Conservation (phyloP, 208 protist genomes). For the Balamuthia mandrillaris region DNA sequence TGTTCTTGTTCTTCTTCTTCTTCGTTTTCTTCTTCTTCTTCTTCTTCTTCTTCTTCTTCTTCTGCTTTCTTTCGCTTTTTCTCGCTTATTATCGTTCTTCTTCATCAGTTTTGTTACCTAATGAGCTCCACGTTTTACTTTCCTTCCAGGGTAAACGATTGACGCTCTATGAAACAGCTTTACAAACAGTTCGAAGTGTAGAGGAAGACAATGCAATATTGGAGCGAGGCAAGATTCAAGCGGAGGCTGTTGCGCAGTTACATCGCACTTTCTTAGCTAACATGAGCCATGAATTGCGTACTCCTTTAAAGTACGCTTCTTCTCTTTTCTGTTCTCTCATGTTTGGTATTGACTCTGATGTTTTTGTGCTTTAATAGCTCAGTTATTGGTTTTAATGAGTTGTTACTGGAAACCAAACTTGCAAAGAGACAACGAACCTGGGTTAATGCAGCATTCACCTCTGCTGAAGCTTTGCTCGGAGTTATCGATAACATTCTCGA, state of each 20-base stretch:
- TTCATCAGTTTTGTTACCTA: not conserved
- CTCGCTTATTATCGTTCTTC: not conserved
- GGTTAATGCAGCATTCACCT: not conserved
- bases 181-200: not conserved
- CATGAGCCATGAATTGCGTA: slow-evolving; percentile 22
- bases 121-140: not conserved
- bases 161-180: not conserved
- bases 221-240: not conserved
- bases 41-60: not conserved
- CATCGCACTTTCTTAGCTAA: not conserved
- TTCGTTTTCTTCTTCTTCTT: not conserved
- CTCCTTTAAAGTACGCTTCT: not conserved
- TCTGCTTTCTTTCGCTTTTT: not conserved
- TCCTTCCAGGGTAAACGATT: not conserved
- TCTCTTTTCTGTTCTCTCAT: no score
- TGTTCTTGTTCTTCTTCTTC: not conserved
- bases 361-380: not conserved
- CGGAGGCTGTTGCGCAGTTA: not conserved
- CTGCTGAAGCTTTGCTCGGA: not conserved
- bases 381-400: not conserved
- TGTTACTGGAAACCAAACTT: slow-evolving; percentile 5
- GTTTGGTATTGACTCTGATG: not conserved
- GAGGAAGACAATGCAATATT: no score
- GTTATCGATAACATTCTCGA: slow-evolving; percentile 22
- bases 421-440: not conserved